Percentiles rank a stretch among this genome's conserved stretches.
Conservation (phyloP, 2,329 filamentous ascomycete genomes). For the Colletotrichum tamarilloi region DNA sequence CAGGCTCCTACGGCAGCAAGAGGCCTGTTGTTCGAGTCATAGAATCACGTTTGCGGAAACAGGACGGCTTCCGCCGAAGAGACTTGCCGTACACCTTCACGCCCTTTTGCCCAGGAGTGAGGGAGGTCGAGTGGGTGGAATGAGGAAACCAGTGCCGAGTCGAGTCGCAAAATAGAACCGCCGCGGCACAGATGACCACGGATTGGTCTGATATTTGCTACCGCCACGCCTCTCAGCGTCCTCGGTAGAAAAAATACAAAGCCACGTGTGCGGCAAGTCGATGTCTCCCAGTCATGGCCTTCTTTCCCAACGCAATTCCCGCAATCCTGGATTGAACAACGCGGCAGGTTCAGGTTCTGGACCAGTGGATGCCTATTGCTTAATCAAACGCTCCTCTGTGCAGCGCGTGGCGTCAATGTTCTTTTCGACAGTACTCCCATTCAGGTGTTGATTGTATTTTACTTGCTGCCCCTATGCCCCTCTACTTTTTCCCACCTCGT, state of each 20-base stretch:
- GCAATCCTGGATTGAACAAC: not conserved
- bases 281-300: not conserved
- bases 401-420: not conserved
- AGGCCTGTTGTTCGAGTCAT: not conserved
- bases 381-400: not conserved
- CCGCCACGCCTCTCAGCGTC: not conserved
- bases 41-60: not conserved
- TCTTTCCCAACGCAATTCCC: no score
- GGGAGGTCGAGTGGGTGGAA: not conserved
- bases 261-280: conserved; percentile 19
- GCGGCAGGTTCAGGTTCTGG: not conserved
- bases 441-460: not conserved
- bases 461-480: not conserved
- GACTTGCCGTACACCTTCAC: not conserved
- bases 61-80: not conserved
- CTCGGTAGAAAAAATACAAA: conserved; percentile 14
- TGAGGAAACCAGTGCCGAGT: conserved; percentile 7
- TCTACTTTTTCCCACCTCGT: not conserved
- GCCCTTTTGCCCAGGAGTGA: not conserved
- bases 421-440: not conserved
- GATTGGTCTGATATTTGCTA: not conserved
- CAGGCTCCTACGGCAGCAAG: not conserved
- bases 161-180: conserved; percentile 9
- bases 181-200: not conserved
- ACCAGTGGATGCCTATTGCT: no score